Evolutionary conservation across 768 basidiomycete genomes (phyloP), one percentile per base, ranked within the genome.

Genomic region (Boletus subcaerulescens): DNA sequence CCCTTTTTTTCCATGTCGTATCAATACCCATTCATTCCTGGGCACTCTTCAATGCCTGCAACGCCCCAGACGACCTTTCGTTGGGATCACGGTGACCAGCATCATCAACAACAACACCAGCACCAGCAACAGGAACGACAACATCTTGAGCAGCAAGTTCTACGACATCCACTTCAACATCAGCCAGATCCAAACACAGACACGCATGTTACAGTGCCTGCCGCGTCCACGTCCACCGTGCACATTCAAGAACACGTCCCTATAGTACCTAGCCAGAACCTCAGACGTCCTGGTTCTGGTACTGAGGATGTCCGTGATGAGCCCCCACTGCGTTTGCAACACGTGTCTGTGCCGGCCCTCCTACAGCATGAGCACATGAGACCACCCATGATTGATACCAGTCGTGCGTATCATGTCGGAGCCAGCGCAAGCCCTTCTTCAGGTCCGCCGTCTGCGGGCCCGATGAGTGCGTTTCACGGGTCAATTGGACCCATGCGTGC

Each of bases 31-130:
- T 77, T 74, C 70, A 66, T 73, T 60, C 71, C 70, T 64, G 79
- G 79, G 67, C 72, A 75, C 65, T 74, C 74, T 66, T 78, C 80
- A 29, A 73, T 72, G 60, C 76, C 81, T 44, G 66, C 79, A 26
- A 80, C 80, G 13, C 80, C 81, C 12, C 73, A 73, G 63, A 71
- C 67, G 44, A 60, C 59, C 52, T 76, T 65, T 69, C 74, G 74
- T 53, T 74, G 74, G 73, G 72, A 74, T 74, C 76, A 75, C 71
- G 74, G 63, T 73, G 29, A 70, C 15, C 47, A 7, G 10, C 58
- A 41, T n/a, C 56, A 48, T 13, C 55, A 69, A 14, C 59, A 62
- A 14, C 67, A 69, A 50, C 70, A 69, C 26, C 26, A 29, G 29
- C 29, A 29, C 29, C 29, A 29, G 29, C 29, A 29, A 17, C 71